Base-by-base conservation (phyloP, 257 asterid species). In the Scutellaria barbata region DNA sequence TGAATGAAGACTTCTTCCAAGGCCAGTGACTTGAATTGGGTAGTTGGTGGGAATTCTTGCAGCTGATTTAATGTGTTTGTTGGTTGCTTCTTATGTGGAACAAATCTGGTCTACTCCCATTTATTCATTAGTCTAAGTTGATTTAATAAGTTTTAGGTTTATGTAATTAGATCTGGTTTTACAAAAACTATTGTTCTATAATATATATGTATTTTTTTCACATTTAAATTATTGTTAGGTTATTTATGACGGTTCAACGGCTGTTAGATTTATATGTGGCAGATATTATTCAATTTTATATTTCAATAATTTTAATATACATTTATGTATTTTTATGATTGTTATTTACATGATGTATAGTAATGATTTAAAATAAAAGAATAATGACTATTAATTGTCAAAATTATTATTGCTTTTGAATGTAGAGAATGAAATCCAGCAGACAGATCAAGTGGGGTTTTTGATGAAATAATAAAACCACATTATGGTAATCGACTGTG, bases 21-120 rank as follows among this genome's bases (percentile, higher is more conserved):
- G 58, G 68, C 56, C 41, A 66, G 43, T 43, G 61, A 53, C 48
- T 51, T 77, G 62, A 77, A 74, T 74, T 57, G 63, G 40, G 54
- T 71, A 42, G 78, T 77, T 63, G 85, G 81, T 81, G 73, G 56
- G 48, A 68, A 20, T 1, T 71, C 25, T 67, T 46, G 52, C 14
- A 61, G 16, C 47, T 59, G 56, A 70, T 77, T 74, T 74, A 73
- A 63, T 76, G 79, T 68, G 76, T 48, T 42, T 17, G 57, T 46
- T 12, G 37, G 45, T 73, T 63, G 66, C 72, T 79, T 79, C 54
- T 45, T 43, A 7, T 18, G 48, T 41, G 43, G 59, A 35, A 17
- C 52, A 46, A 74, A 58, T 35, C 3, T 56, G 47, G 33, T 37
- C 20, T 52, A 52, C 1, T 52, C 16, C 20, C 40, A 22, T 4